phyloP scores from a whole-genome alignment of 257 asterid species.

The Nemophila menziesii region DNA sequence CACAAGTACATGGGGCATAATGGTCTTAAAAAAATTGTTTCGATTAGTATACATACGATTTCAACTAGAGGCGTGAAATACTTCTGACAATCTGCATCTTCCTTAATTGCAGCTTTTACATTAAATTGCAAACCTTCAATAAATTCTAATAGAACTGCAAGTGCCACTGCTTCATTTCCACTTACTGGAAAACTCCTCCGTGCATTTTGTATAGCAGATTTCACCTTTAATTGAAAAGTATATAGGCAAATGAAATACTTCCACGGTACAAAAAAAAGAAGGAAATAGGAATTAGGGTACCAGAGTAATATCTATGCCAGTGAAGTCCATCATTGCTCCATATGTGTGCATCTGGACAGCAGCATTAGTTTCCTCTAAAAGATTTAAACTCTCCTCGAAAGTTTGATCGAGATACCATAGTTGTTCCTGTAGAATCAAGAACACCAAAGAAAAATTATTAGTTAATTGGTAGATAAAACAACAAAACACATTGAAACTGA shows the following conservation, averaged over 20 bases:
- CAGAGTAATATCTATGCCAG: slow-evolving; percentile 47
- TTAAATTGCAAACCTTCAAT: slow-evolving; percentile 57
- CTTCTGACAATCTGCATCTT: slow-evolving; percentile 58
- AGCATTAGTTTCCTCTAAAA: slow-evolving; percentile 74
- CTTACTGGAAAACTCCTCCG: slow-evolving; percentile 51
- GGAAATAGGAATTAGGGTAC: slow-evolving; percentile 33
- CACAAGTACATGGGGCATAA: neutral
- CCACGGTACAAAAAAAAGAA: neutral
- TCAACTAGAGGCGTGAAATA: slow-evolving; percentile 80
- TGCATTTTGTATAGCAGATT: slow-evolving; percentile 47
- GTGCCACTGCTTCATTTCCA: slow-evolving; percentile 70
- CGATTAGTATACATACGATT: slow-evolving; percentile 31
- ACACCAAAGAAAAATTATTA: neutral
- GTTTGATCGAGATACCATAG: slow-evolving; percentile 50
- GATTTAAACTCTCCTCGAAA: slow-evolving; percentile 48
- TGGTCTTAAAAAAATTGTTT: too few relatives aligned
- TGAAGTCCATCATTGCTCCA: slow-evolving; percentile 79
- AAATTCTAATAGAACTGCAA: slow-evolving; percentile 43
- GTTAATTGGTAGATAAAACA: neutral
- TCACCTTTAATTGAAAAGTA: slow-evolving; percentile 44
- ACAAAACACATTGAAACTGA: neutral
- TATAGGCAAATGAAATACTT: neutral
- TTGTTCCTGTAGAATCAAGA: slow-evolving; percentile 36
- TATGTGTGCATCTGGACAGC: slow-evolving; percentile 80
- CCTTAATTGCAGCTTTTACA: slow-evolving; percentile 72